Evolutionary conservation across 208 protist species (phyloP).

Genomic region (Leishmania tropica): DNA sequence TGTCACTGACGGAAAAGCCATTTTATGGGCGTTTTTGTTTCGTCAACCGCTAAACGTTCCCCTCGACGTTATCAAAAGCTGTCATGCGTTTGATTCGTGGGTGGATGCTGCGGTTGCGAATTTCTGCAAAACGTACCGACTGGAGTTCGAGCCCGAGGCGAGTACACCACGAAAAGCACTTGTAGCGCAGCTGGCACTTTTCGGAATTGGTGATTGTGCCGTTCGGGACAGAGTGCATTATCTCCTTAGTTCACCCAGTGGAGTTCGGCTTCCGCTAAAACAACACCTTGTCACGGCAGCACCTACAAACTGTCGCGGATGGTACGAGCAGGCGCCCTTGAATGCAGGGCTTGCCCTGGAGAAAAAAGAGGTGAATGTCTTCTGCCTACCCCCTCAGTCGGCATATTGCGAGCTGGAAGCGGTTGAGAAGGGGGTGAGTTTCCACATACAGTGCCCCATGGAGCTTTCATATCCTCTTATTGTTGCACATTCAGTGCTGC

Average conservation of each 20-base stretch:
- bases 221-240: conserved; percentile 46
- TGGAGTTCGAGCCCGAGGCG: conserved; percentile 40
- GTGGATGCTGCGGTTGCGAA: conserved; percentile 36
- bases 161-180: conserved; percentile 24
- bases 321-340: conserved; percentile 71
- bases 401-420: conserved; percentile 61
- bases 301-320: conserved; percentile 73
- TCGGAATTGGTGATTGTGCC: conserved; percentile 32
- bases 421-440: conserved; percentile 30
- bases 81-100: conserved; percentile 52
- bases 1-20: conserved; percentile 60
- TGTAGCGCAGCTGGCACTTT: conserved; percentile 49
- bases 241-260: conserved; percentile 52
- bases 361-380: conserved; percentile 52
- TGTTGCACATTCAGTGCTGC: conserved; percentile 61
- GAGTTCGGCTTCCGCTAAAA: conserved; percentile 27
- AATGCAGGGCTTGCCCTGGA: conserved; percentile 35
- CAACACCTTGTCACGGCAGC: conserved; percentile 11
- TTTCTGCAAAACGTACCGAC: conserved; percentile 48
- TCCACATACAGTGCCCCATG: conserved; percentile 69
- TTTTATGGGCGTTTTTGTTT: conserved; percentile 77
- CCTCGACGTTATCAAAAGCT: conserved; percentile 29
- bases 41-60: conserved; percentile 40
- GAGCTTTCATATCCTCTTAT: conserved; percentile 83
- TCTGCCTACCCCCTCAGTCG: conserved; percentile 52